These are phyloP conservation scores for Saksenaea oblongispora DNA, from an alignment of 371 early-diverging fungal species.

Conservation along the genomic window DNA sequence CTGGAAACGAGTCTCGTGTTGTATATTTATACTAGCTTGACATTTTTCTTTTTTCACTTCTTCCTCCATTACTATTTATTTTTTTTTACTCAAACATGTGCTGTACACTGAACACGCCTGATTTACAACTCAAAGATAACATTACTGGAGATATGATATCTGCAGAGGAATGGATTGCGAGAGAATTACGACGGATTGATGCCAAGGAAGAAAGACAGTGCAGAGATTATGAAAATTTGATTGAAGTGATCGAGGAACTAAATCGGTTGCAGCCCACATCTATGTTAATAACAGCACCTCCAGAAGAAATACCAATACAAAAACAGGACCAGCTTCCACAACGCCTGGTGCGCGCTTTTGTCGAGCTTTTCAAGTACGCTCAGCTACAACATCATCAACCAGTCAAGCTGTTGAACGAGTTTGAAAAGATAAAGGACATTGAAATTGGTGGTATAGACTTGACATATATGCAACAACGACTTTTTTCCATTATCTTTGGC, in stretches of 20 bases:
- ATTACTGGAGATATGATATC: constrained; percentile 12
- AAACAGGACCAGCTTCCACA: background rate
- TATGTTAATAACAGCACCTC: background rate
- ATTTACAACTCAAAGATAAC: constrained; percentile 12
- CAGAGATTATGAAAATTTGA: constrained; percentile 25
- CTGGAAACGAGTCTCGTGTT: background rate
- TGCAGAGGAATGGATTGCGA: constrained; percentile 37
- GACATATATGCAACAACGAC: constrained; percentile 20
- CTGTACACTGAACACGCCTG: background rate
- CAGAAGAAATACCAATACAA: background rate
- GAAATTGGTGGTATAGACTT: constrained; percentile 24
- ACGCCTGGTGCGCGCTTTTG: constrained; percentile 3
- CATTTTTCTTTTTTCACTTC: background rate
- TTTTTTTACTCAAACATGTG: background rate
- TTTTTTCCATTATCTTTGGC: constrained; percentile 35
- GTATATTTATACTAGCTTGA: background rate
- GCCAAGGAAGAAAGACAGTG: constrained; percentile 37
- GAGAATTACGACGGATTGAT: constrained; percentile 32
- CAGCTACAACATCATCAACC: constrained; percentile 11
- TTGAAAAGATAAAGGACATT: constrained; percentile 10
- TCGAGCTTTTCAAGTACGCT: constrained; percentile 14
- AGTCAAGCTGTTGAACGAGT: constrained; percentile 1
- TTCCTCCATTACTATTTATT: background rate
- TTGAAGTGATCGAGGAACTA: constrained; percentile 33
- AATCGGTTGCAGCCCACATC: constrained; percentile 17